These are phyloP conservation scores for Platanus orientalis DNA, from an alignment of 164 flowering plant genomes.

Conservation along the genomic window DNA sequence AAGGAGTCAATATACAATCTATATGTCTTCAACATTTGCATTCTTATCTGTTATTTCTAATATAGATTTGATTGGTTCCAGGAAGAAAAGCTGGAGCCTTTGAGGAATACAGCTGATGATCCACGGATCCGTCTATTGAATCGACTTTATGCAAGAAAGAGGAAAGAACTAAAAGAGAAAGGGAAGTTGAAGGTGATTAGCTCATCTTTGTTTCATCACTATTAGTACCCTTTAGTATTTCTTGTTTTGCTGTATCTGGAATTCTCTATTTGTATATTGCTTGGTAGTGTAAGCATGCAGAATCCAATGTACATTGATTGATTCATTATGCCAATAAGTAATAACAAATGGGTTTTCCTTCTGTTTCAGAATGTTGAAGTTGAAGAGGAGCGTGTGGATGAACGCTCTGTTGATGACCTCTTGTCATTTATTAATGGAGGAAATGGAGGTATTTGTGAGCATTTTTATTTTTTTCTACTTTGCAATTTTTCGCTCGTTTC, in stretches of 20 bases:
- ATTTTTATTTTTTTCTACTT: not conserved
- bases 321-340: not conserved
- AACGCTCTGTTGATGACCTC: constrained; percentile 89
- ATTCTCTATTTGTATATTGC: not conserved
- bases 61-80: constrained; percentile 23
- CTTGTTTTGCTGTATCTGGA: not conserved
- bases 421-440: constrained; percentile 80
- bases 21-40: not conserved
- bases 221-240: too few species aligned
- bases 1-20: not conserved
- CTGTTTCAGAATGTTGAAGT: constrained; percentile 64
- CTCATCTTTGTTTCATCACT: constrained; percentile 6
- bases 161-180: constrained; percentile 81
- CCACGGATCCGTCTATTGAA: constrained; percentile 85
- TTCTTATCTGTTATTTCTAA: constrained; percentile 4
- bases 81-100: constrained; percentile 95
- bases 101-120: constrained; percentile 81
- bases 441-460: constrained; percentile 29
- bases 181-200: constrained; percentile 59
- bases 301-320: not conserved
- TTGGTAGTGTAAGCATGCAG: not conserved
- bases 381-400: constrained; percentile 70
- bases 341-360: not conserved
- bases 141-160: constrained; percentile 84
- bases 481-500: too few species aligned